A percentile compares a stretch with the other conserved stretches of the same genome.
Evolutionary conservation across 768 basidiomycete species (phyloP).

Genomic region (Collybiopsis luxurians): DNA sequence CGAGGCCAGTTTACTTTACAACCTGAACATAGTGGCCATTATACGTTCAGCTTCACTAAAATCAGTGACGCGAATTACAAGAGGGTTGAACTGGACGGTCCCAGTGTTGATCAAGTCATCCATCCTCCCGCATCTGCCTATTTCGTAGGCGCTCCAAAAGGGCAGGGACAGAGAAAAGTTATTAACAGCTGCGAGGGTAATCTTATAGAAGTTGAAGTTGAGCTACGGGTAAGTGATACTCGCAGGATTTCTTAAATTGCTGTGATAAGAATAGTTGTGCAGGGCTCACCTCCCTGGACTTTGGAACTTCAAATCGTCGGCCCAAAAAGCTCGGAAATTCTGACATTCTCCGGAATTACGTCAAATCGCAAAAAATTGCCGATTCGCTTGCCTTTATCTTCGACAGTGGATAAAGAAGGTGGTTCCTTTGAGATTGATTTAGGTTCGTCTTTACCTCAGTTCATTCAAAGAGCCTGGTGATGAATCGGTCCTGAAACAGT

Average conservation of each 20-base stretch:
- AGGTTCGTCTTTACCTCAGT: slow-evolving; percentile 32
- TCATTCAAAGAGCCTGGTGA: not conserved
- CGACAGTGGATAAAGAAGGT: slow-evolving; percentile 61
- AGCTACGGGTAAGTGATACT: slow-evolving; percentile 58
- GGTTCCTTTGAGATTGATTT: slow-evolving; percentile 81
- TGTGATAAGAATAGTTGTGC: not conserved
- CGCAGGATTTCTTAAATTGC: not conserved
- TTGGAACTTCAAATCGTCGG: slow-evolving; percentile 81
- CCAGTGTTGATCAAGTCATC: slow-evolving; percentile 82
- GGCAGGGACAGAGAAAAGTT: slow-evolving; percentile 42
- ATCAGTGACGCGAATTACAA: slow-evolving; percentile 86
- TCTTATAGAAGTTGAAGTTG: slow-evolving; percentile 72
- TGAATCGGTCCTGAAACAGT: slow-evolving; percentile 35
- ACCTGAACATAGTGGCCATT: slow-evolving; percentile 87
- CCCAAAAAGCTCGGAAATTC: slow-evolving; percentile 59
- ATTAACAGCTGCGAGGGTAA: slow-evolving; percentile 81
- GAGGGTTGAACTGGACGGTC: slow-evolving; percentile 68
- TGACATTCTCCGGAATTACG: slow-evolving; percentile 55
- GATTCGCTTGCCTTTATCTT: slow-evolving; percentile 67
- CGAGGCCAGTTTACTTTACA: slow-evolving; percentile 81
- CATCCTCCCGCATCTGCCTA: slow-evolving; percentile 85
- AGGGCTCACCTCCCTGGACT: slow-evolving; percentile 93
- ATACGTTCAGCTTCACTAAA: slow-evolving; percentile 76
- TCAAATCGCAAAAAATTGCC: slow-evolving; percentile 52
- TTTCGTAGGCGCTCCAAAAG: slow-evolving; percentile 45